Base-by-base conservation (phyloP, 1,284 basidiomycete genomes). In the Heterobasidion occidentale region DNA sequence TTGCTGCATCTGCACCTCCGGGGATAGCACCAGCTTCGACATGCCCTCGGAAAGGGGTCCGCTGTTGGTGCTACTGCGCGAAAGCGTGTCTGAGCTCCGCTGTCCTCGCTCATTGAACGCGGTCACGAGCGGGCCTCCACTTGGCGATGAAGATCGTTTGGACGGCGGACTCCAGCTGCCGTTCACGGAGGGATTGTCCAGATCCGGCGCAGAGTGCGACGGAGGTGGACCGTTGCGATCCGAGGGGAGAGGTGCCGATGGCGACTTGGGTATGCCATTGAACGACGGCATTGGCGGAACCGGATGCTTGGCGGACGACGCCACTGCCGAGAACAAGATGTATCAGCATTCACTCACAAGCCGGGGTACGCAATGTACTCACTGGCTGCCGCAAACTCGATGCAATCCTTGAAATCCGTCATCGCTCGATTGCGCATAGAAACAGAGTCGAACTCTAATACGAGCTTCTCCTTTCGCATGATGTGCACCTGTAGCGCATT, bases 391-490 rank as follows among this genome's bases (percentile, higher is more conserved):
- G 92, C 90, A 68, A 93, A 92, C 33, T 89, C 85, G 59, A 92
- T 89, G 65, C 92, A 95, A 36, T 93, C 92, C 48, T 76, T 77
- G 68, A 98, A 83, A 64, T 92, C 89, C n/a, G 75, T 69, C 46
- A 92, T 70, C 65, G 94, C 77, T 56, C 76, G 74, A 62, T 92
- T 83, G 60, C 92, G 82, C 27, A 78, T 74, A 44, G 82, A 74
- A 36, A 73, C 72, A 3, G 88, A 88, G 56, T 85, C 79, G 15
- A 81, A 74, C 60, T 87, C 80, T 20, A 98, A 67, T 42, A 78
- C 75, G 57, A 99, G 71, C 9, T 79, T 85, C 70, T 98, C 97
- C 73, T 95, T 97, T 61, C 86, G 79, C 85, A 99, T 87, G 59
- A 99, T 85, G 36, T 83, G 81, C 17, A 99, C 78, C 51, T 90